Conservation (phyloP, 2,329 filamentous ascomycete genomes). For the Elsinoe necatrix region DNA sequence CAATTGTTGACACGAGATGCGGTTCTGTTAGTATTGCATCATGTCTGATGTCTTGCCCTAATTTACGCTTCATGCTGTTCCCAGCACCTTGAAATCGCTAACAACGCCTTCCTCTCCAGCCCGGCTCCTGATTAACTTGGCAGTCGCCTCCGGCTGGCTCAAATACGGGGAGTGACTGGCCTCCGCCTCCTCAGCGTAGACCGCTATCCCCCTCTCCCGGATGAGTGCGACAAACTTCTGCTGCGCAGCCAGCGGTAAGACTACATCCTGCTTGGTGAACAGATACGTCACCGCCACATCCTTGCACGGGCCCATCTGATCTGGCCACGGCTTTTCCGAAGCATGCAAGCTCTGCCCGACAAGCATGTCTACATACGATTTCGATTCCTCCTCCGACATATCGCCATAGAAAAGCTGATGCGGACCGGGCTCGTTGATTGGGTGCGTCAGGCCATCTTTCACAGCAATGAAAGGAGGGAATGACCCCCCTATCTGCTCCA, state of each 20-base stretch:
- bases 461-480: background rate
- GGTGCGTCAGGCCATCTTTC: background rate
- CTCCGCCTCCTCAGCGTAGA: background rate
- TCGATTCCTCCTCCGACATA: slow-evolving; percentile 22
- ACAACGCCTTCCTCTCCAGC: background rate
- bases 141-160: background rate
- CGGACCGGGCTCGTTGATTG: background rate
- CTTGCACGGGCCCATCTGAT: slow-evolving; percentile 14
- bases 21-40: no score
- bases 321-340: background rate
- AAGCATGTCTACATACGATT: slow-evolving; percentile 19
- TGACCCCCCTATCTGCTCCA: background rate
- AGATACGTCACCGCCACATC: slow-evolving; percentile 33
- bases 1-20: background rate
- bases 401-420: slow-evolving; percentile 31
- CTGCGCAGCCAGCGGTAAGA: slow-evolving; percentile 27
- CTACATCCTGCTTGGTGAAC: slow-evolving; percentile 29
- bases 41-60: background rate
- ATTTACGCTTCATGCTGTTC: background rate
- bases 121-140: background rate
- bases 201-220: background rate
- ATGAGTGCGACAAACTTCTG: slow-evolving; percentile 23
- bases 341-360: slow-evolving; percentile 20
- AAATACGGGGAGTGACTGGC: background rate
- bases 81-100: background rate